Conservation (phyloP, 2,329 filamentous ascomycete genomes). For the Phaeosphaeriaceae sp. region DNA sequence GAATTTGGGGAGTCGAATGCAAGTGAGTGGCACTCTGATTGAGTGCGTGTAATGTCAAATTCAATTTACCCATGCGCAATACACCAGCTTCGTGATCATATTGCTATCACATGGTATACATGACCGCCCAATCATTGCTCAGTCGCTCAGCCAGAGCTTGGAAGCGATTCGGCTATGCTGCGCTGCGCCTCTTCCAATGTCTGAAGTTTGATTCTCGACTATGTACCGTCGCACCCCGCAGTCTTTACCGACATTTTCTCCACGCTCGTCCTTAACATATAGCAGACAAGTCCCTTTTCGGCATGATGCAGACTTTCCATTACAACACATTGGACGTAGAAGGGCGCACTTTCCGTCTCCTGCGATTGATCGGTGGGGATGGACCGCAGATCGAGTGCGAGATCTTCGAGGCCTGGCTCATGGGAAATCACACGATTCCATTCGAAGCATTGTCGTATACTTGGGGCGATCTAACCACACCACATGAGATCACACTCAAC, state of each 20-base stretch:
- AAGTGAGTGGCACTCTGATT: slow-evolving; percentile 31
- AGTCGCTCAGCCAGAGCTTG: not conserved
- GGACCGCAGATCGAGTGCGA: slow-evolving; percentile 14
- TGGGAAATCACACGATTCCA: slow-evolving; percentile 6
- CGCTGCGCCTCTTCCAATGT: not conserved
- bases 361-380: slow-evolving; percentile 6
- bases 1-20: slow-evolving; percentile 31
- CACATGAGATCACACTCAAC: slow-evolving; percentile 12
- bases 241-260: no score
- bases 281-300: no score
- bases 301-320: not conserved
- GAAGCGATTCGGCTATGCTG: not conserved
- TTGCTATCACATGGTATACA: no score
- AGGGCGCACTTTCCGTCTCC: slow-evolving; percentile 2
- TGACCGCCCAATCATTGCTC: no score
- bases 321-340: not conserved
- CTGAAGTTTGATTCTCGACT: not conserved
- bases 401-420: slow-evolving; percentile 10
- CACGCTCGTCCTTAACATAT: no score
- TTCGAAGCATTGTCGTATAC: slow-evolving; percentile 26
- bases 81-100: no score
- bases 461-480: slow-evolving; percentile 13
- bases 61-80: no score
- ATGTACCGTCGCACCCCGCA: not conserved
- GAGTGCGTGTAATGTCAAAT: not conserved